Evolutionary conservation across 805 yeast genomes (phyloP).

Genomic region (Candida stauntonica): DNA sequence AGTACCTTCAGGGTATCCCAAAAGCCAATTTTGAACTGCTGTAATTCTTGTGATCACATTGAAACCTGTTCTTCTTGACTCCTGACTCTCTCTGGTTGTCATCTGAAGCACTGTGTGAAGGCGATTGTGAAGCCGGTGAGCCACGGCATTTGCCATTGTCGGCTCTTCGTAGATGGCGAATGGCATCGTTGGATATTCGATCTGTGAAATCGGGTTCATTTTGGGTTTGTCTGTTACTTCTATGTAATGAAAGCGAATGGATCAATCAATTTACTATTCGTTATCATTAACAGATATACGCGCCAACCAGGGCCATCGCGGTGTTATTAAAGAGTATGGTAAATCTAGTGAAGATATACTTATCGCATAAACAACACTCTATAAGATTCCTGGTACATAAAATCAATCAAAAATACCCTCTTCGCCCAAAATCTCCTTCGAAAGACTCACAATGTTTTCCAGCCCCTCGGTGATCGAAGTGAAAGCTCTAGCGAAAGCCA

Average conservation of each 20-base stretch:
- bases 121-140: not conserved
- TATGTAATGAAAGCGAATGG: not conserved
- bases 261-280: too few relatives aligned
- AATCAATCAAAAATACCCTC: constrained; percentile 25
- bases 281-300: too few relatives aligned
- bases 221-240: not conserved
- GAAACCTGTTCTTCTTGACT: not conserved
- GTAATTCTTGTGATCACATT: constrained; percentile 3
- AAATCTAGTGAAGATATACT: too few relatives aligned
- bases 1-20: constrained; percentile 5
- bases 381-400: not conserved
- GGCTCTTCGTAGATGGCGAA: not conserved
- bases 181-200: not conserved
- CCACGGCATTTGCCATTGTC: not conserved
- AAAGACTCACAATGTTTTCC: constrained; percentile 32
- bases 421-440: constrained; percentile 44
- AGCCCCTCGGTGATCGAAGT: constrained; percentile 42
- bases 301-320: too few relatives aligned
- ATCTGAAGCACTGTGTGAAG: not conserved
- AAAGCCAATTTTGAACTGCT: constrained; percentile 6
- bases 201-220: not conserved
- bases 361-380: not conserved
- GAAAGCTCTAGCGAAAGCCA: constrained; percentile 45
- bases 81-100: not conserved
- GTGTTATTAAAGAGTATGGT: too few relatives aligned